Percentiles rank a stretch among this genome's conserved stretches.
These are phyloP conservation scores for Coccomyxa subellipsoidea DNA, from an alignment of 163 green algal genomes.

Conservation along the genomic window DNA sequence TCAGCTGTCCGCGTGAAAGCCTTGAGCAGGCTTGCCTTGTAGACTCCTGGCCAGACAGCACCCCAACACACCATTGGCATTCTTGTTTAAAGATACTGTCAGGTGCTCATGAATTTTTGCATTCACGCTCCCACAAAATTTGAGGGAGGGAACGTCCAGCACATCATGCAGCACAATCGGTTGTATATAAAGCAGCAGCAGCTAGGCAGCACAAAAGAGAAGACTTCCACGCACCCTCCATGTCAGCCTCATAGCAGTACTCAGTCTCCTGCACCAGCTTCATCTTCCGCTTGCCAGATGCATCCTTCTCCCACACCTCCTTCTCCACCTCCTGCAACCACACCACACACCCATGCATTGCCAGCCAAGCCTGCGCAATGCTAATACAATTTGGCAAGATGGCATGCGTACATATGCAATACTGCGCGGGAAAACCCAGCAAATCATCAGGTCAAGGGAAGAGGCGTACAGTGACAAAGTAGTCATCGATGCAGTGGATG, in stretches of 20 bases:
- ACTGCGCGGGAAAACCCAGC: no score
- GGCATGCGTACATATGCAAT: no score
- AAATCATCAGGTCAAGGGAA: background rate
- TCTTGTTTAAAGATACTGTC: no score
- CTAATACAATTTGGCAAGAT: no score
- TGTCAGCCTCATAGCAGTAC: slow-evolving; percentile 54
- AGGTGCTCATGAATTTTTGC: no score
- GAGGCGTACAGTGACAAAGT: slow-evolving; percentile 63
- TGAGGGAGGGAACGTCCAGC: no score
- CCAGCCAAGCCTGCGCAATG: background rate
- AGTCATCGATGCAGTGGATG: slow-evolving; percentile 72
- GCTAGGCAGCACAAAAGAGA: background rate
- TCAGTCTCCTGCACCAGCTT: slow-evolving; percentile 40
- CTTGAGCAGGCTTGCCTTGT: slow-evolving; percentile 46
- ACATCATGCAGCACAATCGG: background rate
- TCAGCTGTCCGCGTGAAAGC: slow-evolving; percentile 38
- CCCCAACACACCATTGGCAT: no score
- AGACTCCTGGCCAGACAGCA: slow-evolving; percentile 29
- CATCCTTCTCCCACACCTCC: slow-evolving; percentile 43
- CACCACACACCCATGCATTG: no score
- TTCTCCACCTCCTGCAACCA: slow-evolving; percentile 51
- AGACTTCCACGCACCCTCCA: slow-evolving; percentile 40
- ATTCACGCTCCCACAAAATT: no score
- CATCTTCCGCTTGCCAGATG: slow-evolving; percentile 27
- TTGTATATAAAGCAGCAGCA: background rate